Percentiles rank a stretch among this genome's conserved stretches.
Conservation (phyloP, 768 basidiomycete genomes). For the Leccinum subtestaceum region DNA sequence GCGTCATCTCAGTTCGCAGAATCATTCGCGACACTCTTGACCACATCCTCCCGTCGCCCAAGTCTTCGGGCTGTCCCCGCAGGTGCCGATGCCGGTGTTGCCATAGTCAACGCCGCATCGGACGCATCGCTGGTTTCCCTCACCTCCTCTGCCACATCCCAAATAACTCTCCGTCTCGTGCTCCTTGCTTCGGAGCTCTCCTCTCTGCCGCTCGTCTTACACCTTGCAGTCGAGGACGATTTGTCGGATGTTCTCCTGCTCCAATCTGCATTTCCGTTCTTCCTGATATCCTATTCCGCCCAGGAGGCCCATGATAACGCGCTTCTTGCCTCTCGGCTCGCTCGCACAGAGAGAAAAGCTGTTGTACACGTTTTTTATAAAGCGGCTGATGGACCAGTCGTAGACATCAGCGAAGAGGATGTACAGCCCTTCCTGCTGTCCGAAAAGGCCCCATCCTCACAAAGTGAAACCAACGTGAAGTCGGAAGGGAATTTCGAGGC, state of each 20-base stretch:
- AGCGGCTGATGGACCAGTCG: slow-evolving; percentile 37
- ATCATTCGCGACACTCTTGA: slow-evolving; percentile 32
- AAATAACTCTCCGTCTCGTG: slow-evolving; percentile 57
- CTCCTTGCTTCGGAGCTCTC: slow-evolving; percentile 70
- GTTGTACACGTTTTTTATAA: slow-evolving; percentile 85
- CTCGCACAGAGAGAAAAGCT: slow-evolving; percentile 62
- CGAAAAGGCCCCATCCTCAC: slow-evolving; percentile 30
- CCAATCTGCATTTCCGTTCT: slow-evolving; percentile 75
- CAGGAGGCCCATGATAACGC: slow-evolving; percentile 91
- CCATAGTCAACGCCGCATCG: slow-evolving; percentile 48
- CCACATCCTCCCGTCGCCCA: slow-evolving; percentile 38
- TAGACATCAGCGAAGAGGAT: slow-evolving; percentile 56
- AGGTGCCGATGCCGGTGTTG: slow-evolving; percentile 63
- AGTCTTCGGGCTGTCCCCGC: slow-evolving; percentile 50
- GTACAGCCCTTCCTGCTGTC: slow-evolving; percentile 60
- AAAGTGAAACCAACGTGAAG: slow-evolving; percentile 33
- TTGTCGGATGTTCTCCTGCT: slow-evolving; percentile 75
- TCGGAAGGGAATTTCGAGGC: neutral
- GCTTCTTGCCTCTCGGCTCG: slow-evolving; percentile 78
- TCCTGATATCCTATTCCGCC: slow-evolving; percentile 71
- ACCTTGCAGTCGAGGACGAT: slow-evolving; percentile 63
- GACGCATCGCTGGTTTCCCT: slow-evolving; percentile 52
- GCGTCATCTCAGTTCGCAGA: slow-evolving; percentile 38
- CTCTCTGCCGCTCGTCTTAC: slow-evolving; percentile 61
- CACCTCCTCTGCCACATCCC: slow-evolving; percentile 50